Evolutionary conservation across 352 stramenopile genomes (phyloP).

Genomic region (Phytophthora sp.): DNA sequence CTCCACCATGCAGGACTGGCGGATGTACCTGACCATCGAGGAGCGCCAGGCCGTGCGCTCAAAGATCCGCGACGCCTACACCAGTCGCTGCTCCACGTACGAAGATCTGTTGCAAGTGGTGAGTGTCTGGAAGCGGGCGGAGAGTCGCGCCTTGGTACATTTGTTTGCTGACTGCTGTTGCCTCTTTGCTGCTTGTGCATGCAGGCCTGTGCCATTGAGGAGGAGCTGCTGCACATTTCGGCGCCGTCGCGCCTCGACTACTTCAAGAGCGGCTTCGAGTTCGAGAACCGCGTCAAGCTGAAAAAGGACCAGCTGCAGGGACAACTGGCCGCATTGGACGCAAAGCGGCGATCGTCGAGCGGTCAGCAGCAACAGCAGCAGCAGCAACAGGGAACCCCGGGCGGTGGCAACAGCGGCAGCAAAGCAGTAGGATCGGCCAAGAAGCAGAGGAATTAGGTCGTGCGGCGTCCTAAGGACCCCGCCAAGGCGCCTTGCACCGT

Average conservation of each 20-base stretch:
- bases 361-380: conserved; percentile 42
- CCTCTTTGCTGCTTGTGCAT: conserved; percentile 2
- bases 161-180: background rate
- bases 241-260: conserved; percentile 88
- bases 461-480: conserved; percentile 1
- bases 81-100: conserved; percentile 82
- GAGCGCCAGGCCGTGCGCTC: conserved; percentile 87
- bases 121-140: conserved; percentile 9
- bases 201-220: conserved; percentile 88
- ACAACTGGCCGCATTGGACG: conserved; percentile 79
- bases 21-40: conserved; percentile 92
- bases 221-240: conserved; percentile 90
- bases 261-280: conserved; percentile 92
- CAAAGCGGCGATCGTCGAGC: conserved; percentile 67
- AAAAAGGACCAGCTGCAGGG: conserved; percentile 91
- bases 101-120: conserved; percentile 91
- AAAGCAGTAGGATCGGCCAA: conserved; percentile 61
- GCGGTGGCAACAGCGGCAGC: conserved; percentile 44
- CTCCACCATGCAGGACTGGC: conserved; percentile 85
- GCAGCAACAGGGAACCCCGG: conserved; percentile 29
- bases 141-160: background rate
- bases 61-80: conserved; percentile 90
- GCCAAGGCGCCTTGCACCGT: conserved; percentile 15
- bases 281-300: conserved; percentile 90
- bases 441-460: conserved; percentile 66